Percentiles rank a stretch among this genome's conserved stretches.
Evolutionary conservation across 2,329 filamentous ascomycete species (phyloP).

Genomic region (Ophiosphaerella narmari): DNA sequence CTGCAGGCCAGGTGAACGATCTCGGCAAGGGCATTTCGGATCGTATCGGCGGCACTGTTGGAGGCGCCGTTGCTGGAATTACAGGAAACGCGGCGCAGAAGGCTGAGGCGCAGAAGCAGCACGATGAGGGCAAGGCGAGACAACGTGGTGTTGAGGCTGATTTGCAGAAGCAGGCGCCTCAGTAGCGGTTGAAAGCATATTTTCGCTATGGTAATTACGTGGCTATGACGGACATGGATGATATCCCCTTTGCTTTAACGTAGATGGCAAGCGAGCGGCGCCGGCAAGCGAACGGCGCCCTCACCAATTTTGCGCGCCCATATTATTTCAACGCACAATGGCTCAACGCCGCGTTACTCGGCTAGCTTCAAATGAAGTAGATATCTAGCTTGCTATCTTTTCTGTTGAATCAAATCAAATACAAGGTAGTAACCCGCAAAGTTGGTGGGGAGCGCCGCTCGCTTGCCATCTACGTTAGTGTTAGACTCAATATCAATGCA

Average conservation of each 20-base stretch:
- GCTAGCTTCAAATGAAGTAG: too few species aligned
- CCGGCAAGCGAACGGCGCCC: too few species aligned
- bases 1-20: constrained; percentile 79
- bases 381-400: too few species aligned
- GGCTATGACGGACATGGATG: constrained; percentile 9
- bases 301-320: too few species aligned
- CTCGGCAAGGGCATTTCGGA: constrained; percentile 64
- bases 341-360: too few species aligned
- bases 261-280: too few species aligned
- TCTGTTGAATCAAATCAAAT: too few species aligned
- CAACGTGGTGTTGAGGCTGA: constrained; percentile 84
- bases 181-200: constrained; percentile 9
- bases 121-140: constrained; percentile 81
- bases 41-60: constrained; percentile 69
- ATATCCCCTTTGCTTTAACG: constrained; percentile 23
- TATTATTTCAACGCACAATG: too few species aligned
- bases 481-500: neutral
- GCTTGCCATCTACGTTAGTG: too few species aligned
- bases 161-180: constrained; percentile 68
- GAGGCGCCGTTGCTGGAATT: constrained; percentile 71
- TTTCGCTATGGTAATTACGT: neutral
- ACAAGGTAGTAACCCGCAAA: too few species aligned
- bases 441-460: too few species aligned
- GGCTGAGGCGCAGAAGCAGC: constrained; percentile 68
- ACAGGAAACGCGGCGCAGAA: constrained; percentile 72